phyloP scores from a whole-genome alignment of 208 protist genomes.

The Crithidia acanthocephali region DNA sequence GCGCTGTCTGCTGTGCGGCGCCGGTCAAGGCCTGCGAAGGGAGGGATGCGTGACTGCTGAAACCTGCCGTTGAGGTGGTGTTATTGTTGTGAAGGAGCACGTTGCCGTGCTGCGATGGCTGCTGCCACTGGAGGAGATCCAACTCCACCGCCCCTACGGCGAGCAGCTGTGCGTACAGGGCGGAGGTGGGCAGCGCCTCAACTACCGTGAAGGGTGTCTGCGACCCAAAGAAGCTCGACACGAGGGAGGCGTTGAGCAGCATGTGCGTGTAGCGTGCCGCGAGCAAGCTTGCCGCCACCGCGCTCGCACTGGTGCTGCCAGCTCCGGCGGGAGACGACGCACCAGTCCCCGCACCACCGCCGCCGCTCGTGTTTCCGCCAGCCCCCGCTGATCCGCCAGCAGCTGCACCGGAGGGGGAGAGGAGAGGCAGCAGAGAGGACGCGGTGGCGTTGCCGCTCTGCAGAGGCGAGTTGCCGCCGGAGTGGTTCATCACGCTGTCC shows the following conservation, averaged over 20 bases:
- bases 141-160: conserved; percentile 70
- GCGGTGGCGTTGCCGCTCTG: not conserved
- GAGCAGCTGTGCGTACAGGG: conserved; percentile 67
- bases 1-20: not conserved
- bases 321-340: not conserved
- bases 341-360: not conserved
- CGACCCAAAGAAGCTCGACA: conserved; percentile 67
- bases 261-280: conserved; percentile 38
- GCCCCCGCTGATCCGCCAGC: not conserved
- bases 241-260: conserved; percentile 45
- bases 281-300: not conserved
- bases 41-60: not conserved
- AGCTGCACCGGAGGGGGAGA: not conserved
- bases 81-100: not conserved
- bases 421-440: not conserved
- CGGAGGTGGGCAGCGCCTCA: conserved; percentile 44
- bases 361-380: not conserved
- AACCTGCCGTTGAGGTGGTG: too few relatives aligned
- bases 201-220: conserved; percentile 74
- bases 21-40: not conserved
- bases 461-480: not conserved
- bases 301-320: not conserved
- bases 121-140: conserved; percentile 32
- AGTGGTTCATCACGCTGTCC: not conserved
- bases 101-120: not conserved